A percentile compares a stretch with the other conserved stretches of the same genome.
Conservation (phyloP, 163 green algal genomes). For the Prototheca cutis region DNA sequence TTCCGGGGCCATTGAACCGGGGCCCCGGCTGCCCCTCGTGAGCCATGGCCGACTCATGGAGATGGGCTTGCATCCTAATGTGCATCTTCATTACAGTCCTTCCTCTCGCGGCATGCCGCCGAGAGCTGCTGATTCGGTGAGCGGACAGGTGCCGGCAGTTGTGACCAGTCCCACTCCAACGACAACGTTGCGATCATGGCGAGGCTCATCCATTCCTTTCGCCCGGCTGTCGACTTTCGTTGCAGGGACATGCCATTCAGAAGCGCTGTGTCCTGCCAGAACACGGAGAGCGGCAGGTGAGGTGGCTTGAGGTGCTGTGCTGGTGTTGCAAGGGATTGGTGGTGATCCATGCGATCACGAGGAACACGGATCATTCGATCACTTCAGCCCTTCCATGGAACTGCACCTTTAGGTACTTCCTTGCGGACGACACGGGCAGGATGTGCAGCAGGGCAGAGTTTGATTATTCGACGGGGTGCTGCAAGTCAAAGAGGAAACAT, state of each 20-base stretch:
- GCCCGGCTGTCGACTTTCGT: too few relatives aligned
- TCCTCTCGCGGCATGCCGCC: too few relatives aligned
- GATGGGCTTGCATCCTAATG: too few relatives aligned
- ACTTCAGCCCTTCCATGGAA: neutral
- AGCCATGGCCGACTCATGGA: too few relatives aligned
- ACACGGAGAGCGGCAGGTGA: neutral
- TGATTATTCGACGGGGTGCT: conserved; percentile 57
- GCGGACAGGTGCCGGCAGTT: too few relatives aligned
- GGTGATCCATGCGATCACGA: neutral
- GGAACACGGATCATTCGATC: neutral
- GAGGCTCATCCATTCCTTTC: too few relatives aligned
- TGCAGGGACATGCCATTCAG: neutral
- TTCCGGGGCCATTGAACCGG: too few relatives aligned
- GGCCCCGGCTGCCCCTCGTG: too few relatives aligned
- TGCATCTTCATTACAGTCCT: too few relatives aligned
- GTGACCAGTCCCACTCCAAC: too few relatives aligned
- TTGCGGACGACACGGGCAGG: conserved; percentile 51
- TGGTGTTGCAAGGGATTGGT: neutral
- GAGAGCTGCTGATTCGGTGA: too few relatives aligned
- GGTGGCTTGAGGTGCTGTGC: neutral
- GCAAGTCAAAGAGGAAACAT: conserved; percentile 35
- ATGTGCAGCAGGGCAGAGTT: conserved; percentile 44
- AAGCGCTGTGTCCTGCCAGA: neutral
- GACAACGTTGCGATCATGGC: too few relatives aligned
- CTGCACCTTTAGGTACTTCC: conserved; percentile 9